phyloP scores from a whole-genome alignment of 2,329 filamentous ascomycete species.

The Magnaporthiopsis incrustans region DNA sequence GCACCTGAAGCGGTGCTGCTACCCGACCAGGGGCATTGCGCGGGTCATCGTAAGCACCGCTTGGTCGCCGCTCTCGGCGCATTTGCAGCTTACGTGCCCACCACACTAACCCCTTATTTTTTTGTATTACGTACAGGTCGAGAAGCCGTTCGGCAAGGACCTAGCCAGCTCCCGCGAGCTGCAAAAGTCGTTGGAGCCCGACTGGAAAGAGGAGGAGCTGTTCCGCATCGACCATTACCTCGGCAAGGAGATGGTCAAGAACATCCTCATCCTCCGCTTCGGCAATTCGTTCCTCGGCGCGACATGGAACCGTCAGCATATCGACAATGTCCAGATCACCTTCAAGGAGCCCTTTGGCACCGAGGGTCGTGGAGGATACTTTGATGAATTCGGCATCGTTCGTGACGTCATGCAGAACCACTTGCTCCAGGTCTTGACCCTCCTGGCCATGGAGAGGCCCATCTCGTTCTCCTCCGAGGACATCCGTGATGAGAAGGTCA shows the following conservation, averaged over 20 bases:
- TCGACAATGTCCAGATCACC: conserved; percentile 97
- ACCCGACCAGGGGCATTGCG: conserved; percentile 81
- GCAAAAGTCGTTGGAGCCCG: conserved; percentile 87
- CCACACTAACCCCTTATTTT: neutral
- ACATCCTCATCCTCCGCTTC: conserved; percentile 94
- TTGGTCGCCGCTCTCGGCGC: neutral
- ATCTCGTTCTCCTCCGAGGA: conserved; percentile 98
- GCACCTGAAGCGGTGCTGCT: conserved; percentile 95
- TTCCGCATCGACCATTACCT: conserved; percentile 99
- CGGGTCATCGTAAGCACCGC: conserved; percentile 72
- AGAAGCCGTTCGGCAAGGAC: conserved; percentile 99
- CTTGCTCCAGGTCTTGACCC: conserved; percentile 87
- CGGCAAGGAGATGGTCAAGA: conserved; percentile 99
- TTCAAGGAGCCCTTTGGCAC: conserved; percentile 99
- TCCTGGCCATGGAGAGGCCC: conserved; percentile 95
- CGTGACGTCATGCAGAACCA: conserved; percentile 99
- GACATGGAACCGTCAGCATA: conserved; percentile 98
- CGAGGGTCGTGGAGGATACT: conserved; percentile 95
- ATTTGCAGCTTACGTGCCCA: neutral
- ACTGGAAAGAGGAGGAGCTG: conserved; percentile 98
- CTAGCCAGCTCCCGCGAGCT: conserved; percentile 88
- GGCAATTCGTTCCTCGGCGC: conserved; percentile 98
- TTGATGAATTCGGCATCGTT: conserved; percentile 98
- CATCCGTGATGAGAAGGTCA: conserved; percentile 97
- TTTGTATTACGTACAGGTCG: conserved; percentile 54